phyloP scores from a whole-genome alignment of 495 filamentous ascomycete genomes.

The Tuber magnatum region DNA sequence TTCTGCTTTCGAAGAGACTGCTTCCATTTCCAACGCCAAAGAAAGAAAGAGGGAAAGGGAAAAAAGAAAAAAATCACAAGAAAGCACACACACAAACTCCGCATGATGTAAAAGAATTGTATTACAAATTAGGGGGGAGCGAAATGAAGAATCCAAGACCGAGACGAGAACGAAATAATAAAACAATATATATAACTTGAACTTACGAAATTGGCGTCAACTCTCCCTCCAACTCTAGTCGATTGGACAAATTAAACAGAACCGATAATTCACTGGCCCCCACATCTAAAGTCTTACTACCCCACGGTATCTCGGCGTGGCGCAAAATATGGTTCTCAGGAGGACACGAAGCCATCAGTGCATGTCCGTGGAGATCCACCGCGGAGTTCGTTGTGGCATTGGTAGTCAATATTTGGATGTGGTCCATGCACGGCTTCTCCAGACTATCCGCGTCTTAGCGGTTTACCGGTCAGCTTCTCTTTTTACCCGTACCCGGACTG shows the following conservation, averaged over 20 bases:
- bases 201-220: slow-evolving; percentile 83
- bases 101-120: background rate
- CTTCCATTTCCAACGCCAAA: background rate
- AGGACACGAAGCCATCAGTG: slow-evolving; percentile 82
- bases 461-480: slow-evolving; percentile 31
- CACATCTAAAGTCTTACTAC: slow-evolving; percentile 59
- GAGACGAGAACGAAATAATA: background rate
- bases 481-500: background rate
- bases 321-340: slow-evolving; percentile 49
- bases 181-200: slow-evolving; percentile 1
- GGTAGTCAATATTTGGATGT: slow-evolving; percentile 58
- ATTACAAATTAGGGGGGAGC: background rate
- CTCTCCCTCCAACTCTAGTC: slow-evolving; percentile 80
- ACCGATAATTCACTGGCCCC: slow-evolving; percentile 66
- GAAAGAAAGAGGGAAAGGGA: background rate
- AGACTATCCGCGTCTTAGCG: slow-evolving; percentile 54
- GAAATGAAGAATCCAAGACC: background rate
- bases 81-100: slow-evolving; percentile 7
- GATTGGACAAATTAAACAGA: slow-evolving; percentile 73
- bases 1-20: background rate
- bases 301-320: slow-evolving; percentile 44
- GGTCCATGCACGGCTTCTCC: slow-evolving; percentile 90
- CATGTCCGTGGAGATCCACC: slow-evolving; percentile 63
- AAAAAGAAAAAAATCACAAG: background rate
- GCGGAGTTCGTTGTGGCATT: slow-evolving; percentile 38